Conservation (phyloP, 306 rosid species). For the Astragalus membranaceus region DNA sequence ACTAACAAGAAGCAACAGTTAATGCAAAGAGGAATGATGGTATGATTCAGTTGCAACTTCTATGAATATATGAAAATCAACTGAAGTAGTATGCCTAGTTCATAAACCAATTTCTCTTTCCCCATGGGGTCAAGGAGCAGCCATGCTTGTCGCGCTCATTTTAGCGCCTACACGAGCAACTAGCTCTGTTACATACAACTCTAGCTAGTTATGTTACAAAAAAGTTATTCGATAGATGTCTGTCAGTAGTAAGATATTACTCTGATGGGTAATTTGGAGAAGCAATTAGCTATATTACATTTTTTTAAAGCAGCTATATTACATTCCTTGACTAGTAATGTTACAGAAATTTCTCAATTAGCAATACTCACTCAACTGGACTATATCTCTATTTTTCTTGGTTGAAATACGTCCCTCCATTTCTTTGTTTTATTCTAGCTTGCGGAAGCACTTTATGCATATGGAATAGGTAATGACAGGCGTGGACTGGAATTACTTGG, state of each 20-base stretch:
- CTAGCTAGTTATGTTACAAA: neutral
- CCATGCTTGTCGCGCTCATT: neutral
- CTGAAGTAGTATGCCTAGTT: neutral
- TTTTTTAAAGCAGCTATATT: neutral
- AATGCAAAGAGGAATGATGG: slow-evolving; percentile 60
- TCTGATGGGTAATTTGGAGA: neutral
- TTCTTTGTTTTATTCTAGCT: slow-evolving; percentile 43
- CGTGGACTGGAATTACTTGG: slow-evolving; percentile 63
- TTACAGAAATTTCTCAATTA: neutral
- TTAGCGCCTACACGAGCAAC: neutral
- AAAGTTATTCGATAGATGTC: neutral
- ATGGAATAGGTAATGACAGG: slow-evolving; percentile 55
- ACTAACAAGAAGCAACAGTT: slow-evolving; percentile 45
- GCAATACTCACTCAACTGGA: neutral
- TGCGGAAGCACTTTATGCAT: slow-evolving; percentile 78
- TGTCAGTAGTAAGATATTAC: neutral
- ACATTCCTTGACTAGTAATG: neutral
- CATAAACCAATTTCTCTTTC: neutral
- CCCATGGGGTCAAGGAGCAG: neutral
- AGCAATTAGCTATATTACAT: neutral
- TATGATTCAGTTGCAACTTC: slow-evolving; percentile 30
- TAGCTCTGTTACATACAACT: neutral
- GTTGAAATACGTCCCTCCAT: neutral
- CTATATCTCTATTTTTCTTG: neutral
- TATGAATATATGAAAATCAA: slow-evolving; percentile 1